Evolutionary conservation across 2,329 filamentous ascomycete genomes (phyloP).

Genomic region (Aureobasidium sp.): DNA sequence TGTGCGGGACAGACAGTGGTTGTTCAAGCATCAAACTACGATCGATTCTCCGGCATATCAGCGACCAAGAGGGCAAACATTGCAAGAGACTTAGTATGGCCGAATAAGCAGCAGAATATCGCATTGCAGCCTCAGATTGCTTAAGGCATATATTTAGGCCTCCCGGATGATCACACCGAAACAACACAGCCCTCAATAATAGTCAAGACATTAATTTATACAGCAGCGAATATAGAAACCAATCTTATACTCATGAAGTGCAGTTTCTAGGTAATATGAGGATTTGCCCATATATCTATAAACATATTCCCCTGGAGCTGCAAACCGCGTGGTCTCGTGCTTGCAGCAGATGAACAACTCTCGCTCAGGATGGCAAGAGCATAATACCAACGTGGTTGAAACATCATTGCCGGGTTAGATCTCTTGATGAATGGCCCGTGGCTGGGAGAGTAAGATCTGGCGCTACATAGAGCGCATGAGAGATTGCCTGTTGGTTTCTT

Average conservation of each 20-base stretch:
- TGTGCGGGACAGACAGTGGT: background rate
- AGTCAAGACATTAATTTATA: background rate
- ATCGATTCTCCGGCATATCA: background rate
- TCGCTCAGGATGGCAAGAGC: no score
- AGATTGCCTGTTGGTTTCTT: no score
- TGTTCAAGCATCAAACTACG: no score
- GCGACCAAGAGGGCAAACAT: background rate
- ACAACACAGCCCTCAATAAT: background rate
- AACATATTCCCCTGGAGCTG: no score
- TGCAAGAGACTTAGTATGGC: background rate
- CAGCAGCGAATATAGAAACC: background rate
- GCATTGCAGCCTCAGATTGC: background rate
- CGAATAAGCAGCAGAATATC: background rate
- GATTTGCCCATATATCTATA: background rate
- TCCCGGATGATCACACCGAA: background rate
- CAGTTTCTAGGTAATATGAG: background rate
- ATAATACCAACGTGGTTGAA: no score
- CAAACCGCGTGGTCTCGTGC: background rate
- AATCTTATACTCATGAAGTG: background rate
- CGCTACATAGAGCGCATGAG: no score
- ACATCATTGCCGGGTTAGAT: no score
- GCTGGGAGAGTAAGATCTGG: background rate
- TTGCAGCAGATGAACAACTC: background rate
- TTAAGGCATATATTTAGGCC: background rate
- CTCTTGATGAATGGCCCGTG: background rate